phyloP scores from a whole-genome alignment of 108 stramenopile genomes.

The Stephanodiscus triporus region DNA sequence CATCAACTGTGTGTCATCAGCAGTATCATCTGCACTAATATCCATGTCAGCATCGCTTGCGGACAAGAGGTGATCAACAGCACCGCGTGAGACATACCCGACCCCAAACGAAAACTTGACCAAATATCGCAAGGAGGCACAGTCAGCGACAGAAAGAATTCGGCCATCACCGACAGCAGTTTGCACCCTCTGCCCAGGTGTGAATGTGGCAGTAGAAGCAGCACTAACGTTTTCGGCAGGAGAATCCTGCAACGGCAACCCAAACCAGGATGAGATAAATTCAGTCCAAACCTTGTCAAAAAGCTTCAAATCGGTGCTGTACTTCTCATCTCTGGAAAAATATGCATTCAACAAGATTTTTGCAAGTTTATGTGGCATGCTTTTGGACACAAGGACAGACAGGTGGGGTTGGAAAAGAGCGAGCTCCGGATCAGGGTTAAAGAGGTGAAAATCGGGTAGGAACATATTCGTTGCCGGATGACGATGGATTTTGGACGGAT shows the following conservation, averaged over 20 bases:
- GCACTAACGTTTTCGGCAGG: conserved; percentile 32
- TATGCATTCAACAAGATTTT: conserved; percentile 47
- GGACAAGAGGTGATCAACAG: conserved; percentile 60
- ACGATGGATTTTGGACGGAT: conserved; percentile 45
- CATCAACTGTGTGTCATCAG: conserved; percentile 18
- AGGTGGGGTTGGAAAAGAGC: conserved; percentile 73
- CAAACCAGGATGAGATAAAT: conserved; percentile 80
- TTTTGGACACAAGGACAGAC: conserved; percentile 45
- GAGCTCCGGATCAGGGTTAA: conserved; percentile 49
- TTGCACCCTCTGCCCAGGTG: conserved; percentile 66
- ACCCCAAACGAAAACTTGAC: conserved; percentile 75
- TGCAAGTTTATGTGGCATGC: conserved; percentile 63
- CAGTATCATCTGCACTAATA: conserved; percentile 14
- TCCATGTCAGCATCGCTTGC: conserved; percentile 49
- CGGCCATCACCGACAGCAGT: conserved; percentile 79
- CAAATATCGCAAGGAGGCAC: conserved; percentile 50
- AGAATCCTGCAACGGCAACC: conserved; percentile 55
- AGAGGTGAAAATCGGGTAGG: conserved; percentile 50
- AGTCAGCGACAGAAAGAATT: conserved; percentile 54
- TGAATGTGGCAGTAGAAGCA: conserved; percentile 57
- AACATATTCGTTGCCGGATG: conserved; percentile 33
- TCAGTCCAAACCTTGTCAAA: conserved; percentile 74
- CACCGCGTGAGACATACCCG: conserved; percentile 61
- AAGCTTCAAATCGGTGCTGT: conserved; percentile 36
- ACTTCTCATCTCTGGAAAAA: conserved; percentile 22